Conservation (phyloP, 768 basidiomycete species). For the Mycena rosella region DNA sequence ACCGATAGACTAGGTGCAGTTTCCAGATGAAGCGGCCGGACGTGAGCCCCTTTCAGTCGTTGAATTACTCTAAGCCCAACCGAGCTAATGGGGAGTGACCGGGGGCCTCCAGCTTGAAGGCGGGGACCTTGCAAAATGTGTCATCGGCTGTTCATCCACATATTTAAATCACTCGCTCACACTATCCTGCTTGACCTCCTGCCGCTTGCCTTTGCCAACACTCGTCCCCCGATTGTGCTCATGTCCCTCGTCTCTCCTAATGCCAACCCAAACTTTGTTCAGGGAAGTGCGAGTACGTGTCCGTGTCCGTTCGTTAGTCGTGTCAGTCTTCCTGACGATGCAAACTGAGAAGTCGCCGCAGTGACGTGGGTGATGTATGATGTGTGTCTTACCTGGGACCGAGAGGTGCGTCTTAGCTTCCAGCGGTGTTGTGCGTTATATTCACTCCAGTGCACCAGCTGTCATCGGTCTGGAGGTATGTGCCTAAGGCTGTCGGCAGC, state of each 20-base stretch:
- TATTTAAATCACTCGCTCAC: slow-evolving; percentile 12
- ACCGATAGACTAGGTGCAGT: too few species aligned
- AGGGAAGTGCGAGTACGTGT: slow-evolving; percentile 21
- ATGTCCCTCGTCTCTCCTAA: slow-evolving; percentile 10
- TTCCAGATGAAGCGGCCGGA: too few species aligned
- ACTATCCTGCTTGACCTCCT: slow-evolving; percentile 4
- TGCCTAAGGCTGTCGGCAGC: slow-evolving; percentile 13
- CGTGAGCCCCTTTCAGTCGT: too few species aligned
- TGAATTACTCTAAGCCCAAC: too few species aligned
- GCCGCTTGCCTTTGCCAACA: not conserved
- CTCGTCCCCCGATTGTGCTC: slow-evolving; percentile 1
- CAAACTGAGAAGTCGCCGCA: slow-evolving; percentile 8
- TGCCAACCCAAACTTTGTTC: slow-evolving; percentile 10
- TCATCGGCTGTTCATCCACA: slow-evolving; percentile 9
- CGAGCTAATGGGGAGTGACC: too few species aligned
- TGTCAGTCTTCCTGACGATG: slow-evolving; percentile 2
- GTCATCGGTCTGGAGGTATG: slow-evolving; percentile 20
- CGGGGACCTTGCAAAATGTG: not conserved
- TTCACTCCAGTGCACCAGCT: slow-evolving; percentile 11
- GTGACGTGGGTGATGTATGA: slow-evolving; percentile 22
- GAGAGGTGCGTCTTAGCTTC: slow-evolving; percentile 20
- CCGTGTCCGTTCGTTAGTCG: not conserved
- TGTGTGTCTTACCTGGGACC: slow-evolving; percentile 13
- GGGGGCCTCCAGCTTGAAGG: too few species aligned
- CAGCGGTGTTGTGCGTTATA: slow-evolving; percentile 2